These are phyloP conservation scores for Austroboletus novae-zelandiae DNA, from an alignment of 1,284 basidiomycete genomes.

Conservation along the genomic window DNA sequence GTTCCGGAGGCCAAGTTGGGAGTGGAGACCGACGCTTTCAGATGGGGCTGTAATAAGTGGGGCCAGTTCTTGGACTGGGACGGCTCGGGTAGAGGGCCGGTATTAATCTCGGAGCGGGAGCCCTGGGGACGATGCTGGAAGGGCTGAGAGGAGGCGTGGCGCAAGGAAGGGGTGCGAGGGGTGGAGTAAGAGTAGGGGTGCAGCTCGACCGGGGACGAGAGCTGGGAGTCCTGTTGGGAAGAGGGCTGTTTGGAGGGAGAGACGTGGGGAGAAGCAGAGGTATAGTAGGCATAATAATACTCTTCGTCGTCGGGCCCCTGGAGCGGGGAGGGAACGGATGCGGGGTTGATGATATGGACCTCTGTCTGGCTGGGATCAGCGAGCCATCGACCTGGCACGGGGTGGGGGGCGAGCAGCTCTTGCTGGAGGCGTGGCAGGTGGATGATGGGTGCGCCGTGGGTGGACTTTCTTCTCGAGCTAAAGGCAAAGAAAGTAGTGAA, in stretches of 20 bases:
- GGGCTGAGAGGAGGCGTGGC: slow-evolving; percentile 20
- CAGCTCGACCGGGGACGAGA: slow-evolving; percentile 17
- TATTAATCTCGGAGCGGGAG: neutral
- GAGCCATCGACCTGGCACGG: slow-evolving; percentile 20
- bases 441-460: slow-evolving; percentile 9
- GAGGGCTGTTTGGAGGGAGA: slow-evolving; percentile 6
- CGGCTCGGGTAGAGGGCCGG: neutral
- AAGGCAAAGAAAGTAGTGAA: slow-evolving; percentile 42
- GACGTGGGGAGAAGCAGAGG: slow-evolving; percentile 15
- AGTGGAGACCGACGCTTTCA: slow-evolving; percentile 56
- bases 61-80: neutral
- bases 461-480: slow-evolving; percentile 23
- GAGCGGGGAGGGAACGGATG: slow-evolving; percentile 27
- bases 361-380: slow-evolving; percentile 2
- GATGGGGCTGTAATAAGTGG: slow-evolving; percentile 11
- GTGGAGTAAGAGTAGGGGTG: slow-evolving; percentile 56
- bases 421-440: slow-evolving; percentile 14
- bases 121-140: slow-evolving; percentile 5
- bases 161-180: slow-evolving; percentile 18
- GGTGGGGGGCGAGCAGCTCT: slow-evolving; percentile 4
- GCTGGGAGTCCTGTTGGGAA: slow-evolving; percentile 13
- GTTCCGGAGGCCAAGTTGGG: slow-evolving; percentile 51
- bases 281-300: slow-evolving; percentile 45
- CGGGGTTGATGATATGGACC: slow-evolving; percentile 15
- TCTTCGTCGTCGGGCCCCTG: slow-evolving; percentile 32